Conservation (phyloP, 1,284 basidiomycete species). For the Trametes hirsuta region DNA sequence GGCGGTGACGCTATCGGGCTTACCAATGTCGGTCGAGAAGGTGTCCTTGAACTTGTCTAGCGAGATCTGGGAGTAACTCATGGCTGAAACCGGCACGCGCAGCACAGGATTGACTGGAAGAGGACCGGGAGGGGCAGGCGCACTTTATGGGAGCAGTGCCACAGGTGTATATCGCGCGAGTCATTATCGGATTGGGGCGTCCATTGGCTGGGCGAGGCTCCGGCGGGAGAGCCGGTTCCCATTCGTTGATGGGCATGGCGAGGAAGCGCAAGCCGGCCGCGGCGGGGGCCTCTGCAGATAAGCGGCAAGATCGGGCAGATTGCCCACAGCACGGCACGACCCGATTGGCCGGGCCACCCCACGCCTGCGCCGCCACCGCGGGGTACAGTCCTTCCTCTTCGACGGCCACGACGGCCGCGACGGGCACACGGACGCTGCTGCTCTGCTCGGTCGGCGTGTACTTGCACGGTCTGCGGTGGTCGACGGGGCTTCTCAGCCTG, state of each 20-base stretch:
- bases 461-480: not conserved
- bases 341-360: constrained; percentile 11
- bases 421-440: not conserved
- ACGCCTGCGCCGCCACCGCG: constrained; percentile 3
- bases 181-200: constrained; percentile 3
- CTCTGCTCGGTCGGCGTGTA: not conserved
- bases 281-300: not conserved
- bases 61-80: constrained; percentile 49
- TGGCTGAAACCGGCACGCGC: constrained; percentile 20
- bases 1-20: constrained; percentile 9
- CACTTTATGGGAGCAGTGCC: not conserved
- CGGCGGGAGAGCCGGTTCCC: constrained; percentile 4
- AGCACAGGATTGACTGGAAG: not conserved
- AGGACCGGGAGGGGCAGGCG: not conserved
- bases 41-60: constrained; percentile 54
- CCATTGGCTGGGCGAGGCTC: not conserved
- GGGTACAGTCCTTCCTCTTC: not conserved
- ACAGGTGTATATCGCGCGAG: constrained; percentile 12
- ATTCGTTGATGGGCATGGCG: not conserved
- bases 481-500: not conserved
- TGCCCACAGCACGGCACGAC: not conserved
- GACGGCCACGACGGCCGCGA: not conserved
- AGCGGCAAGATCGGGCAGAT: constrained; percentile 11
- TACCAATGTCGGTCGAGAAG: constrained; percentile 68
- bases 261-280: not conserved